Percentiles rank a stretch among this genome's conserved stretches.
These are phyloP conservation scores for Boletus sensibilis DNA, from an alignment of 768 basidiomycete genomes.

Conservation along the genomic window DNA sequence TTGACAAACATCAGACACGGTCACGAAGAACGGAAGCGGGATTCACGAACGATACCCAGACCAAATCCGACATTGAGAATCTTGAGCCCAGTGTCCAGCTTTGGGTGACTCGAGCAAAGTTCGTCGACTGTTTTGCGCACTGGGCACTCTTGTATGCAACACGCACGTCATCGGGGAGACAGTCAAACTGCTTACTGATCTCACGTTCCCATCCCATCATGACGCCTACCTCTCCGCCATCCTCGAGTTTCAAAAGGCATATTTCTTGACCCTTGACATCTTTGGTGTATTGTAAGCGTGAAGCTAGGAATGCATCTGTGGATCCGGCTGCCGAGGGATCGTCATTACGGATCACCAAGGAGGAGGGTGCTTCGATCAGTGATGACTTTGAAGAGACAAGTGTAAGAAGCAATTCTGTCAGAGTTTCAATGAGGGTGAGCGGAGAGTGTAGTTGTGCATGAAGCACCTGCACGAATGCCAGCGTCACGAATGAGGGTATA, in stretches of 20 bases:
- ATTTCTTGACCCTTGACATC: conserved; percentile 81
- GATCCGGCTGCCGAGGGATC: conserved; percentile 63
- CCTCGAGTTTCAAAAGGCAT: conserved; percentile 63
- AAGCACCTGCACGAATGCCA: conserved; percentile 83
- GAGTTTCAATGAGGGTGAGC: conserved; percentile 6
- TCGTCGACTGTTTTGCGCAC: conserved; percentile 76
- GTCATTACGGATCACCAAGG: conserved; percentile 44
- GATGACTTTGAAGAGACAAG: conserved; percentile 51
- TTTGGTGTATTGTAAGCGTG: conserved; percentile 61
- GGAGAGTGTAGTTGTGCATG: conserved; percentile 2
- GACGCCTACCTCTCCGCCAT: conserved; percentile 82
- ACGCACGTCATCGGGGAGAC: not conserved
- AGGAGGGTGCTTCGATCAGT: conserved; percentile 23
- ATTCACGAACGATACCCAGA: conserved; percentile 71
- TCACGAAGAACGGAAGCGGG: not conserved
- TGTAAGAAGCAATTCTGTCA: conserved; percentile 67
- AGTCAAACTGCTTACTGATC: conserved; percentile 55
- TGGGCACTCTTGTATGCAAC: conserved; percentile 32
- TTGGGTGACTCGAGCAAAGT: conserved; percentile 56
- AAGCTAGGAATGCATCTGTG: conserved; percentile 66
- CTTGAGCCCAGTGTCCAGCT: conserved; percentile 47
- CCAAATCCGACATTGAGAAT: conserved; percentile 94
- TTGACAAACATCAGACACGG: conserved; percentile 31
- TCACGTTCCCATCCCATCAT: conserved; percentile 99
- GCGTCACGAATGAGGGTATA: conserved; percentile 87